These are phyloP conservation scores for Noccaea caerulescens DNA, from an alignment of 345 rosid species.

Conservation along the genomic window DNA sequence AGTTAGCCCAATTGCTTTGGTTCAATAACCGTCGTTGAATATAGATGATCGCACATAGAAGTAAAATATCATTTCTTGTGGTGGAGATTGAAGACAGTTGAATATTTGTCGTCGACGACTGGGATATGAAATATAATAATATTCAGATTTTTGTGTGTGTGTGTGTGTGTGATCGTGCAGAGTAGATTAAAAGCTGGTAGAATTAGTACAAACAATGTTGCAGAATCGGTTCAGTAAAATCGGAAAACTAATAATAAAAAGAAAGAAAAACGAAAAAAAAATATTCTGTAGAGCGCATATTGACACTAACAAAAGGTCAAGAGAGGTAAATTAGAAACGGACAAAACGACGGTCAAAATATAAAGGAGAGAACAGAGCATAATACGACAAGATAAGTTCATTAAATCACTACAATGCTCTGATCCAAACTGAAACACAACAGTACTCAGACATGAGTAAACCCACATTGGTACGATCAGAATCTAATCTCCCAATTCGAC, in stretches of 20 bases:
- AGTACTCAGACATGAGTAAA: slow-evolving; percentile 39
- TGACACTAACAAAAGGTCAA: slow-evolving; percentile 49
- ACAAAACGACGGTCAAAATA: slow-evolving; percentile 48
- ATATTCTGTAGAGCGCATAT: slow-evolving; percentile 41
- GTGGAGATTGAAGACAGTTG: slow-evolving; percentile 8
- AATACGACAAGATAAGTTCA: slow-evolving; percentile 47
- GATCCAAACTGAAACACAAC: slow-evolving; percentile 49
- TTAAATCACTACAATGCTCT: slow-evolving; percentile 52
- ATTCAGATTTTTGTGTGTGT: not conserved
- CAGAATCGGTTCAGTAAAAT: slow-evolving; percentile 48
- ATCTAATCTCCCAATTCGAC: slow-evolving; percentile 45
- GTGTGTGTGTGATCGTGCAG: slow-evolving; percentile 41
- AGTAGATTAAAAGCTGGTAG: slow-evolving; percentile 44
- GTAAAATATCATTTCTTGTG: not conserved
- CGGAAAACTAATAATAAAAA: slow-evolving; percentile 22
- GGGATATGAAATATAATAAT: not conserved
- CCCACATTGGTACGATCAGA: slow-evolving; percentile 48
- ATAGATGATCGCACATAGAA: not conserved
- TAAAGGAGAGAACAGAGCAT: slow-evolving; percentile 32
- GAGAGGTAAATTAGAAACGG: slow-evolving; percentile 25
- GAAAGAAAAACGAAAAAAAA: not conserved
- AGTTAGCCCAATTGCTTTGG: not conserved
- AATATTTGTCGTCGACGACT: slow-evolving; percentile 13
- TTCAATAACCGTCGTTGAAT: not conserved
- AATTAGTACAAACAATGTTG: slow-evolving; percentile 42